Percentiles rank a stretch among this genome's conserved stretches.
Evolutionary conservation across 2,329 filamentous ascomycete genomes (phyloP).

Genomic region (Gnomoniopsis sp.): DNA sequence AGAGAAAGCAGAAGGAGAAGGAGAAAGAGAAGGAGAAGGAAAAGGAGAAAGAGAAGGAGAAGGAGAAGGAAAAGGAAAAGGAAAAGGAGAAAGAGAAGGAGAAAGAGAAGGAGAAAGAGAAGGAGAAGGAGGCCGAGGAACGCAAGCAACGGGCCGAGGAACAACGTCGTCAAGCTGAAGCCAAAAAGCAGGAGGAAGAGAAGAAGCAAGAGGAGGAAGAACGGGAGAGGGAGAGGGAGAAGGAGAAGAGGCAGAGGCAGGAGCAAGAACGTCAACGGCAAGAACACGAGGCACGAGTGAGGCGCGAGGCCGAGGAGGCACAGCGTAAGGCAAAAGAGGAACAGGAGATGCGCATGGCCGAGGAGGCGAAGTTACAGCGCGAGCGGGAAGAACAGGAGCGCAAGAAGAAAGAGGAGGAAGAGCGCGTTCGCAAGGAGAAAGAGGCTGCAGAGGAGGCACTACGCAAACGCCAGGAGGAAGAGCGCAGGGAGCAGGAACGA

Average conservation of each 20-base stretch:
- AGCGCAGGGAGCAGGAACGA: slow-evolving; percentile 48
- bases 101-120: slow-evolving; percentile 28
- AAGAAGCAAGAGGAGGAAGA: slow-evolving; percentile 42
- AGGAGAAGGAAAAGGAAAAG: slow-evolving; percentile 33
- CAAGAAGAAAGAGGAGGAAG: slow-evolving; percentile 41
- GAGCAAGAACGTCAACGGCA: slow-evolving; percentile 38
- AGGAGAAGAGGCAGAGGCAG: slow-evolving; percentile 43
- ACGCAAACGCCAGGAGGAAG: slow-evolving; percentile 49
- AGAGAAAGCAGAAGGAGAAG: slow-evolving; percentile 29
- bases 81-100: slow-evolving; percentile 35
- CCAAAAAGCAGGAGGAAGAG: slow-evolving; percentile 24
- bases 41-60: slow-evolving; percentile 25
- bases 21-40: slow-evolving; percentile 25
- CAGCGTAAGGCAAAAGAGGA: slow-evolving; percentile 49
- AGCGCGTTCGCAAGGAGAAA: slow-evolving; percentile 41
- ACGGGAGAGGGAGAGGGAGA: too few relatives aligned
- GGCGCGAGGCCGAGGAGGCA: slow-evolving; percentile 43
- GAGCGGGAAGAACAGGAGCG: slow-evolving; percentile 41
- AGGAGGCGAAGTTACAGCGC: slow-evolving; percentile 48
- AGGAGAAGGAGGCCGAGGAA: slow-evolving; percentile 29
- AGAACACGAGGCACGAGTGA: slow-evolving; percentile 45
- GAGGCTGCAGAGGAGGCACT: slow-evolving; percentile 48
- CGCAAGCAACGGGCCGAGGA: too few relatives aligned
- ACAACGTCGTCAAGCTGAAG: slow-evolving; percentile 20
- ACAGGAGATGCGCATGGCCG: slow-evolving; percentile 46